A percentile compares a stretch with the other conserved stretches of the same genome.
Evolutionary conservation across 2,329 filamentous ascomycete genomes (phyloP).

Genomic region (Fusarium torulosum): DNA sequence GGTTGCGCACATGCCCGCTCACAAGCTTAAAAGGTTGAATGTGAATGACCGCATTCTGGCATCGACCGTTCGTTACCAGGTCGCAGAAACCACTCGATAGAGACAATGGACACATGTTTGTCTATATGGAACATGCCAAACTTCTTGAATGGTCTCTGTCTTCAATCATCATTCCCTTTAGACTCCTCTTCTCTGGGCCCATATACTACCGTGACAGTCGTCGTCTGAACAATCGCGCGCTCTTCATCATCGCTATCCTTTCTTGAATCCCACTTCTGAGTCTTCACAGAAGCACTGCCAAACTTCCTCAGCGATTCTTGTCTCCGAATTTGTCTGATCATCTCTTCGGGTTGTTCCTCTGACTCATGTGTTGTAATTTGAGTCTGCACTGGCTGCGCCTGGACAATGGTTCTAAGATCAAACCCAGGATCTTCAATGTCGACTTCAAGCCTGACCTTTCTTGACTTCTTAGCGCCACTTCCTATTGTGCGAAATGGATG

Average conservation of each 20-base stretch:
- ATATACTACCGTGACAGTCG: conserved; percentile 44
- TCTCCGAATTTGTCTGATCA: conserved; percentile 38
- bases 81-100: not conserved
- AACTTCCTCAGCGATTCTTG: conserved; percentile 45
- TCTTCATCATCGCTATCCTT: conserved; percentile 35
- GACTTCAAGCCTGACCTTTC: conserved; percentile 23
- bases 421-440: conserved; percentile 32
- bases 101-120: not conserved
- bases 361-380: conserved; percentile 27
- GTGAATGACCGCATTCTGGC: not conserved
- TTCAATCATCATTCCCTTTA: conserved; percentile 2
- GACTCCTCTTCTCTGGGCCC: conserved; percentile 36
- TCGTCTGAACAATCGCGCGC: conserved; percentile 44
- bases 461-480: conserved; percentile 9
- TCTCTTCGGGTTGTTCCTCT: conserved; percentile 28
- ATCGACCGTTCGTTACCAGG: conserved; percentile 1
- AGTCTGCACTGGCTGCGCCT: conserved; percentile 39
- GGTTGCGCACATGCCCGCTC: not conserved
- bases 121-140: conserved; percentile 6
- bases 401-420: conserved; percentile 42
- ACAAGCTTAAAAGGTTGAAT: not conserved
- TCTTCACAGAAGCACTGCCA: conserved; percentile 21
- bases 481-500: conserved; percentile 43
- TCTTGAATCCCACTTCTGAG: conserved; percentile 23
- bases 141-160: not conserved